Percentiles rank a stretch among this genome's conserved stretches.
These are phyloP conservation scores for Euphorbia peplus DNA, from an alignment of 345 rosid species.

Conservation along the genomic window DNA sequence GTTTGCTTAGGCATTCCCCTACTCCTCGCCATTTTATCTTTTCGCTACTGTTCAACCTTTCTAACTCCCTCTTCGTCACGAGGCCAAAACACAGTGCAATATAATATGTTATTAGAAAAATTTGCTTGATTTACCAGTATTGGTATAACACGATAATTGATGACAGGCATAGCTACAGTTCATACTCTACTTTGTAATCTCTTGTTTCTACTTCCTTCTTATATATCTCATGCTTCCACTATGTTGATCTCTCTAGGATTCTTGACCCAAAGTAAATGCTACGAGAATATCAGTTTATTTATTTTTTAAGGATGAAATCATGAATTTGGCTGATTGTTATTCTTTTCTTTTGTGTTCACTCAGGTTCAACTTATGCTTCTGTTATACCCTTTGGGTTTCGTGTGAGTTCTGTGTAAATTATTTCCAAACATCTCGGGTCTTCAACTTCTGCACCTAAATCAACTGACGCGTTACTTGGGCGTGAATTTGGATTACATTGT, in stretches of 20 bases:
- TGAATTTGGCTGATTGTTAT: neutral
- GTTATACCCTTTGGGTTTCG: neutral
- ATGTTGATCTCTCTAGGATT: too few species aligned
- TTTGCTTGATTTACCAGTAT: neutral
- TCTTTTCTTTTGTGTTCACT: neutral
- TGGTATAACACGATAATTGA: neutral
- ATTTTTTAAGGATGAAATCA: neutral
- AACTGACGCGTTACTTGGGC: neutral
- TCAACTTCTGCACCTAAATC: slow-evolving; percentile 1
- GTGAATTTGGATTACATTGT: neutral
- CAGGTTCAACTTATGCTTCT: slow-evolving; percentile 5
- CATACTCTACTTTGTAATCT: neutral
- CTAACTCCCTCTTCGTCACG: too few species aligned
- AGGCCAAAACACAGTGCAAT: too few species aligned
- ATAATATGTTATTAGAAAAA: neutral
- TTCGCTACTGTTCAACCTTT: too few species aligned
- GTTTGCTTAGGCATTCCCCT: too few species aligned
- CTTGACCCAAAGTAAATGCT: neutral
- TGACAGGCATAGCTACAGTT: neutral
- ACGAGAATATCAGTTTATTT: neutral
- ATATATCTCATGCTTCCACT: neutral
- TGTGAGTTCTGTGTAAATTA: slow-evolving; percentile 1
- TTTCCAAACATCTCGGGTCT: neutral
- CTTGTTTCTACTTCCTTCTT: neutral
- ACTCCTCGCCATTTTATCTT: too few species aligned